Conservation (phyloP, 345 rosid species). For the Gossypium arboreum region DNA sequence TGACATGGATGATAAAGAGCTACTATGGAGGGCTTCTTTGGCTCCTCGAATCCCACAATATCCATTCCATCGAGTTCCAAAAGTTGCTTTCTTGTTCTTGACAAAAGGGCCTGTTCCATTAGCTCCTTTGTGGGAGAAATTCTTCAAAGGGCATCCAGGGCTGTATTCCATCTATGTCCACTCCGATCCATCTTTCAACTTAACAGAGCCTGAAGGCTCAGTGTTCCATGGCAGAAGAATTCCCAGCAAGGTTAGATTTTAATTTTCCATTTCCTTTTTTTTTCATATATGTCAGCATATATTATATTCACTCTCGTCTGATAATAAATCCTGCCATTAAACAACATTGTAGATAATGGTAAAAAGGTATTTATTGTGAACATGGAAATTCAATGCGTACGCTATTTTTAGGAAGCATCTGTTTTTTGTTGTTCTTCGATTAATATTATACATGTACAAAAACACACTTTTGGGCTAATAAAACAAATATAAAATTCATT, state of each 20-base stretch:
- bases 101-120: slow-evolving; percentile 59
- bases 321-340: not conserved
- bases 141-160: slow-evolving; percentile 64
- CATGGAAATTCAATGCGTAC: not conserved
- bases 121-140: slow-evolving; percentile 81
- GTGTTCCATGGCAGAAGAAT: slow-evolving; percentile 62
- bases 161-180: slow-evolving; percentile 66
- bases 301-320: too few species aligned
- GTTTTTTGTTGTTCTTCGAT: not conserved
- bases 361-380: not conserved
- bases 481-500: not conserved
- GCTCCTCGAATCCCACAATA: slow-evolving; percentile 28
- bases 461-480: not conserved
- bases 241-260: slow-evolving; percentile 67
- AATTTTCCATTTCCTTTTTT: not conserved
- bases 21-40: slow-evolving; percentile 73
- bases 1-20: slow-evolving; percentile 69
- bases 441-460: not conserved
- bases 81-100: slow-evolving; percentile 85
- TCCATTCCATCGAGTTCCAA: slow-evolving; percentile 53
- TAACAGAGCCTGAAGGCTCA: slow-evolving; percentile 39
- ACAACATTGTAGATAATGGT: not conserved
- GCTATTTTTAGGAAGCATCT: not conserved
- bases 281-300: not conserved
- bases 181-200: slow-evolving; percentile 49